Evolutionary conservation across 2,329 filamentous ascomycete species (phyloP).

Genomic region (Leptographium wingfieldii): DNA sequence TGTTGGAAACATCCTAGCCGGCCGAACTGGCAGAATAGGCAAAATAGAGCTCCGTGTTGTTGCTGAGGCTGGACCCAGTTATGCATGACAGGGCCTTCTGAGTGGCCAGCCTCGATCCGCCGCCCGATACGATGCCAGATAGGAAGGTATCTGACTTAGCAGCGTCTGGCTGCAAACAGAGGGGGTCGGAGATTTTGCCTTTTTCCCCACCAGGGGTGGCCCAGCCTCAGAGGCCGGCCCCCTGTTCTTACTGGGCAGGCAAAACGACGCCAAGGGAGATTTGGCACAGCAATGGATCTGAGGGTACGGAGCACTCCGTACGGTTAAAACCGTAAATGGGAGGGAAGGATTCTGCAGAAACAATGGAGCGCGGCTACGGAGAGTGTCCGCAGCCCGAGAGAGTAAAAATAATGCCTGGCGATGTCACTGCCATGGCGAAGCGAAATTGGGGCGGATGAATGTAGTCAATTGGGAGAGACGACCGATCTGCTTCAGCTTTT

Average conservation of each 20-base stretch:
- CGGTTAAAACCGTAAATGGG: background rate
- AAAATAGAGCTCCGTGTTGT: background rate
- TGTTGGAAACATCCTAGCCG: background rate
- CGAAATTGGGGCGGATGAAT: background rate
- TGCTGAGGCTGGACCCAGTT: background rate
- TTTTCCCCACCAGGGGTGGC: background rate
- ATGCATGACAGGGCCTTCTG: background rate
- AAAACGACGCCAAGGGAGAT: background rate
- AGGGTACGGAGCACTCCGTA: background rate
- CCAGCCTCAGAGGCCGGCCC: no score
- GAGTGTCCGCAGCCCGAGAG: background rate
- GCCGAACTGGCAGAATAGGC: background rate
- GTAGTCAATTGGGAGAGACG: no score
- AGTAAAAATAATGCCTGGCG: background rate
- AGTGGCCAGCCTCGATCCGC: background rate
- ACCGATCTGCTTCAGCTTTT: no score
- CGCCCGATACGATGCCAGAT: background rate
- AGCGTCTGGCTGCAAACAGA: background rate
- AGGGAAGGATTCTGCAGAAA: background rate
- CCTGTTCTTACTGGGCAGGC: background rate
- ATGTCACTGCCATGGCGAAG: background rate
- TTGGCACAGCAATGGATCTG: background rate
- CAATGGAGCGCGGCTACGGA: background rate
- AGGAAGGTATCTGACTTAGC: background rate
- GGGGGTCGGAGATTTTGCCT: background rate